These are phyloP conservation scores for Phytophthora colocasiae DNA, from an alignment of 352 stramenopile genomes.

Conservation along the genomic window DNA sequence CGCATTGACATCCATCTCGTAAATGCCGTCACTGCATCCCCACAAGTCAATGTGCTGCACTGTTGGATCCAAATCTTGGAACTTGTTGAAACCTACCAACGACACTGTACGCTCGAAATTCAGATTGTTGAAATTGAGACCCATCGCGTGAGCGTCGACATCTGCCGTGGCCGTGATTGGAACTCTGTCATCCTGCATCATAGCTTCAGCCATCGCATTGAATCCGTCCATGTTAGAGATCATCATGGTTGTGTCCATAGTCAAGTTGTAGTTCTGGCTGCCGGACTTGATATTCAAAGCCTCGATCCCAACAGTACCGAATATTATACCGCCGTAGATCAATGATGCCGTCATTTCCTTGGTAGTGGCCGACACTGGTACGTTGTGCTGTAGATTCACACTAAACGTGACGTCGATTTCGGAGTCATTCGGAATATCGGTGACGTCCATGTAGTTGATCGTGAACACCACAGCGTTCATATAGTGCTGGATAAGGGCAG, in stretches of 20 bases:
- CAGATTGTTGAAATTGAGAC: slow-evolving; percentile 54
- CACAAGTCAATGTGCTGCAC: slow-evolving; percentile 62
- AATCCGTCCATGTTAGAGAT: slow-evolving; percentile 60
- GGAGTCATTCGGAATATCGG: slow-evolving; percentile 43
- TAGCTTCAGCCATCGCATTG: slow-evolving; percentile 40
- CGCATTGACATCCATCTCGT: slow-evolving; percentile 65
- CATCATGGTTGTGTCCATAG: slow-evolving; percentile 41
- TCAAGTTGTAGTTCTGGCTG: slow-evolving; percentile 59
- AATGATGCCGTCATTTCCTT: slow-evolving; percentile 48
- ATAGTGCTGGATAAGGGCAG: slow-evolving; percentile 62
- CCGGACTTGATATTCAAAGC: slow-evolving; percentile 52
- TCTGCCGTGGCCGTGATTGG: slow-evolving; percentile 40
- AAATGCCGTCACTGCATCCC: slow-evolving; percentile 42
- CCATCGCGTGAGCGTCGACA: slow-evolving; percentile 50
- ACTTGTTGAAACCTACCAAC: slow-evolving; percentile 61
- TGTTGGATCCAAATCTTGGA: slow-evolving; percentile 36
- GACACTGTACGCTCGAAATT: slow-evolving; percentile 54
- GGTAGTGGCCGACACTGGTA: slow-evolving; percentile 47
- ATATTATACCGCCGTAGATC: slow-evolving; percentile 45
- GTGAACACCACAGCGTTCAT: slow-evolving; percentile 56
- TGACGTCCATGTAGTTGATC: slow-evolving; percentile 75
- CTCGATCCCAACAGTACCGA: slow-evolving; percentile 52
- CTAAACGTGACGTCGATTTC: slow-evolving; percentile 57
- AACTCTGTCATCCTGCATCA: slow-evolving; percentile 51
- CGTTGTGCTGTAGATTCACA: slow-evolving; percentile 55